Conservation (phyloP, 441 rosid genomes). For the Pelargonium myrrhifolium region DNA sequence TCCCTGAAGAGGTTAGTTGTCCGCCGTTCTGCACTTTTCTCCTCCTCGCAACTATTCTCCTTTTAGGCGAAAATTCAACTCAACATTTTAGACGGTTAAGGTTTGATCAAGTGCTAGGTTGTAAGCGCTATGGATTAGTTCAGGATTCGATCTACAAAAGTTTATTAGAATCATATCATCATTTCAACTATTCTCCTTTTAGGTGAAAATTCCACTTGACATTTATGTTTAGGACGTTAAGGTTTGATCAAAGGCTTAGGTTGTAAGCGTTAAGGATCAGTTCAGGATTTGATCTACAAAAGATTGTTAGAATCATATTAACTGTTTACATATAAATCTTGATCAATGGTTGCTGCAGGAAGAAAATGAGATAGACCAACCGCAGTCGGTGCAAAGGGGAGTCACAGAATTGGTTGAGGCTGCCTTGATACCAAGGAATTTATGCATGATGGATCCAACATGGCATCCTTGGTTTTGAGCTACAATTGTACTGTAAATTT, state of each 20-base stretch:
- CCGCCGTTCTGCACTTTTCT: not conserved
- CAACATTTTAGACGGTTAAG: too few species aligned
- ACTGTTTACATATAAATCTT: not conserved
- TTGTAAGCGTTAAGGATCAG: too few species aligned
- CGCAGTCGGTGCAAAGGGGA: slow-evolving; percentile 87
- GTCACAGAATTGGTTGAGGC: slow-evolving; percentile 80
- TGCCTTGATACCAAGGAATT: slow-evolving; percentile 73
- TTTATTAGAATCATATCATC: too few species aligned
- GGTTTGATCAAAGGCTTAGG: too few species aligned
- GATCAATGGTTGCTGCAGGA: slow-evolving; percentile 44
- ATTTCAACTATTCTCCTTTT: too few species aligned
- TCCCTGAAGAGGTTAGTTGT: slow-evolving; percentile 76
- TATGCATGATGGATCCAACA: slow-evolving; percentile 99
- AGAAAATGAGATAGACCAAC: slow-evolving; percentile 67
- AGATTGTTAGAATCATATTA: not conserved
- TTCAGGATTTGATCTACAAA: too few species aligned
- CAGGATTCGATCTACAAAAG: too few species aligned
- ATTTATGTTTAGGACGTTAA: too few species aligned
- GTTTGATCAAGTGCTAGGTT: too few species aligned
- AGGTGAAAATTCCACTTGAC: too few species aligned
- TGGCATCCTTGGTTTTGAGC: slow-evolving; percentile 99
- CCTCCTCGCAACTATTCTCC: not conserved
- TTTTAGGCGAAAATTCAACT: not conserved
- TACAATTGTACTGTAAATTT: too few species aligned
- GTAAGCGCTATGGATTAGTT: not conserved